Evolutionary conservation across 768 basidiomycete species (phyloP), one percentile per base, ranked within the genome.

Genomic region (Suillus subluteus): DNA sequence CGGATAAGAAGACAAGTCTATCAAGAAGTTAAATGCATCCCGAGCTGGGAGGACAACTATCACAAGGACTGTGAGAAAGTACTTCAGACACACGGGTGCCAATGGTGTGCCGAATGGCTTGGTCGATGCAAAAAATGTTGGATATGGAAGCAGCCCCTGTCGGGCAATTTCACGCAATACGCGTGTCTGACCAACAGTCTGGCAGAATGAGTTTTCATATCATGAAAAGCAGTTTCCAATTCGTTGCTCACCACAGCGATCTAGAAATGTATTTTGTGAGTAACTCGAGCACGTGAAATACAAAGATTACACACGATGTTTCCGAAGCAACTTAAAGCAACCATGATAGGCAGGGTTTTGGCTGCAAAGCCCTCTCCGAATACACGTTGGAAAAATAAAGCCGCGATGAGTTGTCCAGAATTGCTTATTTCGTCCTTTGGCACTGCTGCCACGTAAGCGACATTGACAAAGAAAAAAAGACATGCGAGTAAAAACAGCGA

Each of bases 141-240:
- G 79, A 59, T 77, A 85, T 0, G 86, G 86, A n/a, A 87, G 74
- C 6, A 87, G 74, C 12, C 85, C 85, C 75, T 86, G 84, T 56
- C 86, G 78, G 15, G 82, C 85, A 41, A 84, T 78, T 71, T 87
- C 86, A 32, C 84, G 80, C 37, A 86, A 76, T 55, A 86, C 75
- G 43, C 85, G 79, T 18, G 82, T 75, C 72, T 82, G 74, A 9
- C 81, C 83, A 63, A 84, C 76, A 48, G 79, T 75, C 72, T 74
- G 44, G 16, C 21, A 64, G 32, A 44, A 30, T 55, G 4, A 37
- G 23, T 35, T 35, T 21, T 37, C 9, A 12, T 11, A n/a, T 21
- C 3, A 50, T 50, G 13, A 21, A 4, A 12, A 35, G n/a, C 13
- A 58, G 13, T 21, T 9, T 21, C 18, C 11, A 50, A 13, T 50